Percentiles rank a stretch among this genome's conserved stretches.
These are phyloP conservation scores for Exophiala sp. DNA, from an alignment of 2,329 filamentous ascomycete species.

Conservation along the genomic window DNA sequence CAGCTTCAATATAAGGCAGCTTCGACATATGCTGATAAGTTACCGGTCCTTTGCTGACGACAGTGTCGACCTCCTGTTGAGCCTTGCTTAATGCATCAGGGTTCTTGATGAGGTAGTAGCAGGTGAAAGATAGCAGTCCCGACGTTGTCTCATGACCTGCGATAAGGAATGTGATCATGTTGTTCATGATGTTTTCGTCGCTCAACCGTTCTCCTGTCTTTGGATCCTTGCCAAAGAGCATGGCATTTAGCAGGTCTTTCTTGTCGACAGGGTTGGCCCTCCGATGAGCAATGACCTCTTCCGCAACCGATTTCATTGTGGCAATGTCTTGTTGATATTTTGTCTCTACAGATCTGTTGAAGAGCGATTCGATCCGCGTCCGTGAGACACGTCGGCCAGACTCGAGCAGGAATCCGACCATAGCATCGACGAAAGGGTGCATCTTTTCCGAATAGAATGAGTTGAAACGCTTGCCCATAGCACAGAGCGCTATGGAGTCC, in stretches of 20 bases:
- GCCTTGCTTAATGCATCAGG: slow-evolving; percentile 59
- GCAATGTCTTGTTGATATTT: slow-evolving; percentile 23
- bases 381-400: slow-evolving; percentile 49
- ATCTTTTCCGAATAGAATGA: slow-evolving; percentile 66
- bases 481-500: slow-evolving; percentile 67
- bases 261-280: slow-evolving; percentile 53
- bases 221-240: slow-evolving; percentile 59
- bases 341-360: slow-evolving; percentile 13
- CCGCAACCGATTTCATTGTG: slow-evolving; percentile 23
- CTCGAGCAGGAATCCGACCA: slow-evolving; percentile 62
- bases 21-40: slow-evolving; percentile 58
- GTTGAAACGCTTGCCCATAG: slow-evolving; percentile 73
- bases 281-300: slow-evolving; percentile 56
- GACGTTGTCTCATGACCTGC: slow-evolving; percentile 67
- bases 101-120: slow-evolving; percentile 63
- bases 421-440: slow-evolving; percentile 67
- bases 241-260: slow-evolving; percentile 56
- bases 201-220: slow-evolving; percentile 58
- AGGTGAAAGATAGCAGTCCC: slow-evolving; percentile 62
- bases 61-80: slow-evolving; percentile 64
- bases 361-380: slow-evolving; percentile 42
- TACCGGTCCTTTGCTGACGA: slow-evolving; percentile 54
- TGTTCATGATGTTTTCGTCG: slow-evolving; percentile 62
- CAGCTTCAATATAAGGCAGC: slow-evolving; percentile 64
- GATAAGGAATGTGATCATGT: slow-evolving; percentile 63